Evolutionary conservation across 1,284 basidiomycete species (phyloP), one percentile per base, ranked within the genome.

Genomic region (Rhodotorula sp.): DNA sequence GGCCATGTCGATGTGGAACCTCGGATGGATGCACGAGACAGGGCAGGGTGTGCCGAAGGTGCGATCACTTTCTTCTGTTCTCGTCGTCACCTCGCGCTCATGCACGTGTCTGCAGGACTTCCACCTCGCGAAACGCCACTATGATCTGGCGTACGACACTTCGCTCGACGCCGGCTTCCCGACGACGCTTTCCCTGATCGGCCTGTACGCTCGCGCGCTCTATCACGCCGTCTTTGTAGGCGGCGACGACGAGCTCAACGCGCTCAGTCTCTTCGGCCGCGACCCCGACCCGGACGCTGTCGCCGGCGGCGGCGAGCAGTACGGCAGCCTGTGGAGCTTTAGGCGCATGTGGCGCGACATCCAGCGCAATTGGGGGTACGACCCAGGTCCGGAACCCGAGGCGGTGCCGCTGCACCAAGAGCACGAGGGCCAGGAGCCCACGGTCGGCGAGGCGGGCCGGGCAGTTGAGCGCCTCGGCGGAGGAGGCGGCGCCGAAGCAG

Each of bases 21-120:
- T 99, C 42, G 97, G 96, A 1, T 97, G 91, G 91, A 97, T 99
- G 93, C 97, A 98, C 81, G 96, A 99, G 83, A 91, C 93, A 78
- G 97, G 97, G 0, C 81, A 91, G 42, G 97, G 97, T 7, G 92
- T 98, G 0, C 88, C 90, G 34, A 89, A 90, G 84, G 91, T 90
- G 71, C 10, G 14, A 25, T 48, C 42, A 9, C 14, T 19, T 42
- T 7, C 49, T 23, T 16, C n/a, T 53, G 9, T 52, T 34, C 21
- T 17, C 14, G 19, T 13, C 10, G 9, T 25, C 13, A 9, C 27
- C 34, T 46, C 34, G n/a, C 12, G 41, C 25, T 27, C 57, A 44
- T 34, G 44, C 54, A 12, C 4, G 3, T 10, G 3, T 17, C 14
- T 1, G 41, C 75, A 93, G 88, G 96, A 99, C 82, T 99, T 93